phyloP scores from a whole-genome alignment of 2,329 filamentous ascomycete species.

The Paradendryphiella salina region DNA sequence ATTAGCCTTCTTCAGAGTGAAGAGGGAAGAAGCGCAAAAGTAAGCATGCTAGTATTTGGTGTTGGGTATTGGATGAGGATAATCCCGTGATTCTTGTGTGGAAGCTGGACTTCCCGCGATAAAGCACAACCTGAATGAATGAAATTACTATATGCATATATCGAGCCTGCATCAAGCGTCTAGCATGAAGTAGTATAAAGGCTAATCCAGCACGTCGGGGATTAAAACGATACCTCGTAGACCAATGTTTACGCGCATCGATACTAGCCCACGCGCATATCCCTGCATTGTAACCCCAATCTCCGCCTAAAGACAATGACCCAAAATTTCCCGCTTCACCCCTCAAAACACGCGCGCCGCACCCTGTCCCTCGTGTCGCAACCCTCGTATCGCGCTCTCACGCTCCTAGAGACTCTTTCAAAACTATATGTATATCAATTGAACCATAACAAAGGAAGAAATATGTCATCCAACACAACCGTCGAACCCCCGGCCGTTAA shows the following conservation, averaged over 20 bases:
- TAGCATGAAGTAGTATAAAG: not conserved
- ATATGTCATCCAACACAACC: constrained; percentile 19
- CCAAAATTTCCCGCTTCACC: constrained; percentile 22
- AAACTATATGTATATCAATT: constrained; percentile 4
- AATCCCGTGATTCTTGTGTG: not conserved
- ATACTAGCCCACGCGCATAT: constrained; percentile 10
- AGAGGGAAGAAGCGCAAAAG: constrained; percentile 58
- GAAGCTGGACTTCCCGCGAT: not conserved
- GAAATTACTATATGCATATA: not conserved
- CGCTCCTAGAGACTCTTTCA: not conserved
- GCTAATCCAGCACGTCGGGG: too few relatives aligned
- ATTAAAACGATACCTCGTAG: not conserved
- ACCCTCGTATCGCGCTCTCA: not conserved
- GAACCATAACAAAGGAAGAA: constrained; percentile 4
- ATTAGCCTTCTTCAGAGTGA: constrained; percentile 78
- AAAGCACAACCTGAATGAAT: constrained; percentile 1
- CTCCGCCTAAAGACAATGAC: constrained; percentile 14
- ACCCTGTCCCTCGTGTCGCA: constrained; percentile 19
- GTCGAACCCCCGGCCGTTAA: constrained; percentile 23
- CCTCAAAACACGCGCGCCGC: constrained; percentile 21
- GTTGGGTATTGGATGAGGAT: not conserved
- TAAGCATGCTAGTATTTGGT: not conserved
- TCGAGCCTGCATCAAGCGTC: not conserved
- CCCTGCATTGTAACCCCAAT: constrained; percentile 15
- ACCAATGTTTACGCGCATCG: constrained; percentile 4